Conservation (phyloP, 2,329 filamentous ascomycete species). For the Lachnellula occidentalis region DNA sequence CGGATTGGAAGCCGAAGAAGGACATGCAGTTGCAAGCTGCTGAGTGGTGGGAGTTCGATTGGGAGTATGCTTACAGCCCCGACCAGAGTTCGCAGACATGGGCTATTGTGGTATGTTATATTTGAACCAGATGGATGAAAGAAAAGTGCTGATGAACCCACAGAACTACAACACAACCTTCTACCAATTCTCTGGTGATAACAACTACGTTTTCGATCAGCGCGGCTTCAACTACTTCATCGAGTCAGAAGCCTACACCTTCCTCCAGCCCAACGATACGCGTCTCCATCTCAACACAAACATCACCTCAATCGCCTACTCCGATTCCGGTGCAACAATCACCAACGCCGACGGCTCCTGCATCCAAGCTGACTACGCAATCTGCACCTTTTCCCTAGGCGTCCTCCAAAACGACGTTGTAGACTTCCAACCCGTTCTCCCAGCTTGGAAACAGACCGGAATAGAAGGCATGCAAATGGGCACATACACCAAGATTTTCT, state of each 20-base stretch:
- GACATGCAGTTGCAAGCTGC: slow-evolving; percentile 52
- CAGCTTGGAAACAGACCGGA: slow-evolving; percentile 57
- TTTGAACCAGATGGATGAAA: background rate
- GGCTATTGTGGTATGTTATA: slow-evolving; percentile 18
- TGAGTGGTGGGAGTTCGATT: slow-evolving; percentile 58
- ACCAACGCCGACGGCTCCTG: slow-evolving; percentile 46
- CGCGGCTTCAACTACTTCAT: slow-evolving; percentile 57
- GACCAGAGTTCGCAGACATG: slow-evolving; percentile 24
- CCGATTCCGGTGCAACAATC: slow-evolving; percentile 45
- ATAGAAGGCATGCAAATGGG: slow-evolving; percentile 63
- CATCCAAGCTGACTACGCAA: slow-evolving; percentile 54
- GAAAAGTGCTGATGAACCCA: background rate
- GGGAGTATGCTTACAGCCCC: slow-evolving; percentile 52
- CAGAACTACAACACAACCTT: slow-evolving; percentile 52
- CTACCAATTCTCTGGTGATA: slow-evolving; percentile 55
- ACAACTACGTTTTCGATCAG: slow-evolving; percentile 56
- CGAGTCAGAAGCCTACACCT: slow-evolving; percentile 50
- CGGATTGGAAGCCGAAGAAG: slow-evolving; percentile 55
- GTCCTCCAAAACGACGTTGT: slow-evolving; percentile 59
- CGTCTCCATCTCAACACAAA: slow-evolving; percentile 53
- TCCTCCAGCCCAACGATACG: slow-evolving; percentile 49
- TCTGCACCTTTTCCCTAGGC: slow-evolving; percentile 63
- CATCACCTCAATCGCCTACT: slow-evolving; percentile 50
- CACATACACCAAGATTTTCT: slow-evolving; percentile 69
- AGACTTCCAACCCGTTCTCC: slow-evolving; percentile 52